Conservation (phyloP, 495 filamentous ascomycete genomes). For the Lasiosphaeria hispida region DNA sequence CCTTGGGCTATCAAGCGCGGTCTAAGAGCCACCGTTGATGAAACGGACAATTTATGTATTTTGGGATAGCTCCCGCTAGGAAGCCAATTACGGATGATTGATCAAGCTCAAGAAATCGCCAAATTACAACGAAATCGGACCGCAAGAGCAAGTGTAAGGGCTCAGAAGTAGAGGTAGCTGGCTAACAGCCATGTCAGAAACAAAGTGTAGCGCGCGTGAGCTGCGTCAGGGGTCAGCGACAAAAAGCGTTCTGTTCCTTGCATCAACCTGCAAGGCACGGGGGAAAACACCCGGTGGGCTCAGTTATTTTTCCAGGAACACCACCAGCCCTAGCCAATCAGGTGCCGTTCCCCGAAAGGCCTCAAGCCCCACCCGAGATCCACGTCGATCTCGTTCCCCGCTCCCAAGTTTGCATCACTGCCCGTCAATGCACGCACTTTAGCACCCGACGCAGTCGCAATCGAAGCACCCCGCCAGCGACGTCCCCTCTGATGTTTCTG, state of each 20-base stretch:
- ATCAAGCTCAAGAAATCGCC: background rate
- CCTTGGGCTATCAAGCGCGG: background rate
- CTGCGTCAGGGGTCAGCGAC: background rate
- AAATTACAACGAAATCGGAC: background rate
- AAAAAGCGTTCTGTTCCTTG: constrained; percentile 12
- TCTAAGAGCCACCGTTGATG: background rate
- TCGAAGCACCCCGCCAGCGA: too few species aligned
- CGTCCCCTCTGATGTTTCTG: too few species aligned
- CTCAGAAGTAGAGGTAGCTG: background rate
- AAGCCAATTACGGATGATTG: background rate
- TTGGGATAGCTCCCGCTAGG: background rate
- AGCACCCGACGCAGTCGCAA: background rate
- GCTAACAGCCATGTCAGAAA: background rate
- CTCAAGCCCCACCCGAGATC: constrained; percentile 4
- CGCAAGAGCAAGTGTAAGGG: background rate
- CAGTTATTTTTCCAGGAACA: constrained; percentile 17
- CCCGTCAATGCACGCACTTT: constrained; percentile 9
- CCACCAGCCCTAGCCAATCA: constrained; percentile 10
- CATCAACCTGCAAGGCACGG: constrained; percentile 19
- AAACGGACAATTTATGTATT: background rate
- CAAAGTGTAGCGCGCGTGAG: background rate
- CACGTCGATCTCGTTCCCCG: constrained; percentile 9
- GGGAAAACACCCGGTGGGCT: constrained; percentile 11
- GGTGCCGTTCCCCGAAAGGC: background rate
- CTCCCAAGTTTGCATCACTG: background rate